phyloP scores from a whole-genome alignment of 2,329 filamentous ascomycete species.

The Pleurostoma richardsiae region DNA sequence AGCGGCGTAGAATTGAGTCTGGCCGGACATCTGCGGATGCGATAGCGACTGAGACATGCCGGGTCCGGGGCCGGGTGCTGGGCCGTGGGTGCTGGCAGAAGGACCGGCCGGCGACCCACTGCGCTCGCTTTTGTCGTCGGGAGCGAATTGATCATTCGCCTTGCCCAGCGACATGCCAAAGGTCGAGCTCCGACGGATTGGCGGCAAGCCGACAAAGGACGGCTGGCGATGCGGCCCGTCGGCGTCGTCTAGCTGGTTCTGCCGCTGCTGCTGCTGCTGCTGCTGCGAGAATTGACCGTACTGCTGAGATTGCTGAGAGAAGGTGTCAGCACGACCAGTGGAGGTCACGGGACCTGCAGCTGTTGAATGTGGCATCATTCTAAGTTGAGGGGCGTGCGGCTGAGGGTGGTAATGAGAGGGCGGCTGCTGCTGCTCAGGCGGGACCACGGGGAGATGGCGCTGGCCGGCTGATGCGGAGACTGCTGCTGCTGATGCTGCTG shows the following conservation, averaged over 20 bases:
- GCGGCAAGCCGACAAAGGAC: constrained; percentile 53
- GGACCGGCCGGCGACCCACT: constrained; percentile 3
- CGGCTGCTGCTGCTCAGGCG: not conserved
- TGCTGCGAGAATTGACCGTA: not conserved
- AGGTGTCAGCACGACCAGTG: too few relatives aligned
- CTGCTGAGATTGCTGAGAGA: too few relatives aligned
- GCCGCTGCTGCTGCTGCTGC: not conserved
- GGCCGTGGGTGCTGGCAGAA: constrained; percentile 9
- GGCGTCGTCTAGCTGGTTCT: not conserved
- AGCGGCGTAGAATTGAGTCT: constrained; percentile 2
- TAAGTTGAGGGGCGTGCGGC: not conserved
- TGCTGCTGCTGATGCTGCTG: not conserved
- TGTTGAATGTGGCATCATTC: too few relatives aligned
- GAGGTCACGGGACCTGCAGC: not conserved
- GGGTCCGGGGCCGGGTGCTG: not conserved
- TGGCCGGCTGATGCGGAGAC: not conserved
- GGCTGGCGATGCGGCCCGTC: constrained; percentile 31
- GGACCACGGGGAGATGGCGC: not conserved
- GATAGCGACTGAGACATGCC: constrained; percentile 1
- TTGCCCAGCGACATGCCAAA: constrained; percentile 40
- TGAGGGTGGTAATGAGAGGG: not conserved
- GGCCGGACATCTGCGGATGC: constrained; percentile 3
- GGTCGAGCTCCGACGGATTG: constrained; percentile 52
- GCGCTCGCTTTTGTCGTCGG: constrained; percentile 20
- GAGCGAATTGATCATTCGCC: constrained; percentile 21